These are phyloP conservation scores for Pichia manshurica DNA, from an alignment of 805 yeast species.

Conservation along the genomic window DNA sequence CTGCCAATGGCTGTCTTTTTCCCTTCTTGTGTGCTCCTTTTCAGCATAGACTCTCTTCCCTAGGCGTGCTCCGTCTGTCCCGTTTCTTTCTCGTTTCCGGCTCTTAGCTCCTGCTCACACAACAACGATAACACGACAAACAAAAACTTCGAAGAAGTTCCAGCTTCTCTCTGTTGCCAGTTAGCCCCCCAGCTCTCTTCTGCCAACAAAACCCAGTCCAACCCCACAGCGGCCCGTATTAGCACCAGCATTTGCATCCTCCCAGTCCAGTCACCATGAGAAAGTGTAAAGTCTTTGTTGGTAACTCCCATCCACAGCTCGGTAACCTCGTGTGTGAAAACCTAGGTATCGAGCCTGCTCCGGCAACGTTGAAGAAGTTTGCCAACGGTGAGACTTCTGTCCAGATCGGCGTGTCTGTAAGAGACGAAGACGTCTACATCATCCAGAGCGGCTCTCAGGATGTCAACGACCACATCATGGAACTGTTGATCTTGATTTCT, in stretches of 20 bases:
- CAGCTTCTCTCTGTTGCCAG: too few relatives aligned
- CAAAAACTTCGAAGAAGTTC: not conserved
- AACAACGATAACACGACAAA: not conserved
- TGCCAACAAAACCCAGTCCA: not conserved
- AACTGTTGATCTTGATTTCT: constrained; percentile 80
- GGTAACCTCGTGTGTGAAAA: constrained; percentile 87
- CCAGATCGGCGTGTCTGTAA: constrained; percentile 87
- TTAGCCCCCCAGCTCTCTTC: not conserved
- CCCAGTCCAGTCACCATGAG: constrained; percentile 56
- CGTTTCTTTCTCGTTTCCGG: too few relatives aligned
- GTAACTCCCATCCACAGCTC: constrained; percentile 92
- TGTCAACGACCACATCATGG: constrained; percentile 93
- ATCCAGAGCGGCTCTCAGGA: constrained; percentile 88
- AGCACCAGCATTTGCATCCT: too few relatives aligned
- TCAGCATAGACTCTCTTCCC: too few relatives aligned
- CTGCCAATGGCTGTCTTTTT: too few relatives aligned
- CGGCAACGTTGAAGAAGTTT: constrained; percentile 84
- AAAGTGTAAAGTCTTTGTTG: constrained; percentile 94
- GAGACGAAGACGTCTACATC: constrained; percentile 95
- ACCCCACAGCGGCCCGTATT: too few relatives aligned
- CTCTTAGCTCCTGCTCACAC: not conserved
- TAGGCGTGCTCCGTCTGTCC: too few relatives aligned
- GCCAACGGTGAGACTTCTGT: constrained; percentile 98
- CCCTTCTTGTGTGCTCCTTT: too few relatives aligned
- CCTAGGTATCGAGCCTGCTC: constrained; percentile 90